phyloP scores from a whole-genome alignment of 495 filamentous ascomycete species.

The Chaetomidium leptoderma region DNA sequence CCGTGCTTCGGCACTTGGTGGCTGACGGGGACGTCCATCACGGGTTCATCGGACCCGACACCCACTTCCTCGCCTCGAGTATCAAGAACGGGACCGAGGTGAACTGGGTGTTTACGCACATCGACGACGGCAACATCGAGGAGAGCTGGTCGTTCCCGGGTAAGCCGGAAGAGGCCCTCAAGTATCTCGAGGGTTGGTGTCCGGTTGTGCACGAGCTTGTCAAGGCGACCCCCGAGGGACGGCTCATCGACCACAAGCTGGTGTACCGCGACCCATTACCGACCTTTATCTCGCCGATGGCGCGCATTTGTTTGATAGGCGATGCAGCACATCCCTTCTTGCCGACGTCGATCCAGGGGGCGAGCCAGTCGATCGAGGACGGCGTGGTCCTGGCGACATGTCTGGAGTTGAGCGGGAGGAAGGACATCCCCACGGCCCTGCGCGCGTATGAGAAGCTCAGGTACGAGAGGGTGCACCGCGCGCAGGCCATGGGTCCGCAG shows the following conservation, averaged over 20 bases:
- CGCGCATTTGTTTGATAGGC: slow-evolving; percentile 60
- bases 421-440: slow-evolving; percentile 40
- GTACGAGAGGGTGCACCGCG: slow-evolving; percentile 51
- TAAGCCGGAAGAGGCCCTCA: slow-evolving; percentile 55
- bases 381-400: slow-evolving; percentile 62
- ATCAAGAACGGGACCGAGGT: slow-evolving; percentile 62
- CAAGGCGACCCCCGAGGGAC: slow-evolving; percentile 53
- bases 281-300: slow-evolving; percentile 57
- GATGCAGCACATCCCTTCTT: slow-evolving; percentile 72
- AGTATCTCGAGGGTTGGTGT: slow-evolving; percentile 61
- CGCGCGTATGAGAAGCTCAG: slow-evolving; percentile 48
- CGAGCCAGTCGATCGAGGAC: slow-evolving; percentile 68
- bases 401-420: slow-evolving; percentile 43
- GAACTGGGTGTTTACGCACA: slow-evolving; percentile 68
- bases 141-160: slow-evolving; percentile 64
- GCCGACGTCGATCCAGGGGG: slow-evolving; percentile 67
- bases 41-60: slow-evolving; percentile 57
- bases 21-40: slow-evolving; percentile 61
- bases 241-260: slow-evolving; percentile 66
- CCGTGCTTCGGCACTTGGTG: slow-evolving; percentile 55
- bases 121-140: slow-evolving; percentile 42
- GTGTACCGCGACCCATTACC: slow-evolving; percentile 66
- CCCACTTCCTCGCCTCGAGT: slow-evolving; percentile 60
- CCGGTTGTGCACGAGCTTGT: slow-evolving; percentile 56
- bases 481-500: slow-evolving; percentile 56